phyloP scores from a whole-genome alignment of 495 filamentous ascomycete species.

The Entonaema liquescens region DNA sequence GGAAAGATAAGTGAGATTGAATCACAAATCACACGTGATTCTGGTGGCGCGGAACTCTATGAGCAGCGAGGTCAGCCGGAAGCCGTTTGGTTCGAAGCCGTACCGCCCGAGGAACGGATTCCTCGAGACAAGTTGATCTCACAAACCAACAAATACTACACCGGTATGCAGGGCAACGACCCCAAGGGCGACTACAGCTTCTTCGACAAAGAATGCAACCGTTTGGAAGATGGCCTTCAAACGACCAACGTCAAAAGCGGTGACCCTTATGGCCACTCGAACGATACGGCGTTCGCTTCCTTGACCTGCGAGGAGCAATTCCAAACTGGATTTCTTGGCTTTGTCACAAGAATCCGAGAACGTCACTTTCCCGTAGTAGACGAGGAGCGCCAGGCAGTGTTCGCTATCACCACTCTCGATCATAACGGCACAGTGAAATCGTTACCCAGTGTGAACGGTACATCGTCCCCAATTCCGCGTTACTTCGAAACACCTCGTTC shows the following conservation, averaged over 20 bases:
- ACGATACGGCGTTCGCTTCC: constrained; percentile 39
- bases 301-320: constrained; percentile 41
- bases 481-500: constrained; percentile 43
- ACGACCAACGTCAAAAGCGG: constrained; percentile 38
- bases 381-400: constrained; percentile 40
- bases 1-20: constrained; percentile 40
- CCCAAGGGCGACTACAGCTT: constrained; percentile 40
- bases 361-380: constrained; percentile 40
- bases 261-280: constrained; percentile 40
- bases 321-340: constrained; percentile 43
- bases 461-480: constrained; percentile 38
- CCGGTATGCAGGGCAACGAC: constrained; percentile 41
- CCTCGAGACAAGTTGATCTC: constrained; percentile 32
- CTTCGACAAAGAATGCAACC: constrained; percentile 42
- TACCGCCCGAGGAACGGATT: constrained; percentile 29
- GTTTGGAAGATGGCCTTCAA: constrained; percentile 39
- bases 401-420: constrained; percentile 41
- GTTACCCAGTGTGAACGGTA: constrained; percentile 39
- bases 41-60: constrained; percentile 23
- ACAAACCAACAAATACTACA: constrained; percentile 41
- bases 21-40: constrained; percentile 38
- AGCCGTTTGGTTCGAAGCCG: constrained; percentile 36
- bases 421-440: constrained; percentile 42
- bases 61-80: constrained; percentile 36
- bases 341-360: constrained; percentile 41